phyloP scores from a whole-genome alignment of 805 yeast genomes.

The Saturnispora diversa region DNA sequence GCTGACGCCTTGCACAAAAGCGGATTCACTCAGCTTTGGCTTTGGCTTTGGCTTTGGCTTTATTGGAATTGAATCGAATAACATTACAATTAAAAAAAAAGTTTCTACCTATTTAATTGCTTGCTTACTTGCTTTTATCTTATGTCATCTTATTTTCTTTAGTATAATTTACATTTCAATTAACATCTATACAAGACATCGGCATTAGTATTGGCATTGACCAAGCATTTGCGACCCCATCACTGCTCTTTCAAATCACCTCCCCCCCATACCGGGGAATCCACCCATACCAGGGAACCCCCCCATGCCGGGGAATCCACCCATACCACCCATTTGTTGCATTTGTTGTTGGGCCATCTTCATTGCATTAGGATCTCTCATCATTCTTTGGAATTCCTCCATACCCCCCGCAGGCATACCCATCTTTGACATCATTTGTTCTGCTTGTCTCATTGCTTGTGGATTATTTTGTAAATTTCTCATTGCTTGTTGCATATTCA shows the following conservation, averaged over 20 bases:
- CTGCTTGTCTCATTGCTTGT: conserved; percentile 9
- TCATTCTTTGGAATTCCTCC: conserved; percentile 11
- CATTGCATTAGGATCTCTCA: conserved; percentile 20
- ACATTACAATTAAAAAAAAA: too few relatives aligned
- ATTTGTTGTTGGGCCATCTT: conserved; percentile 45
- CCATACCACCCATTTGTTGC: conserved; percentile 49
- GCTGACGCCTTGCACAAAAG: too few relatives aligned
- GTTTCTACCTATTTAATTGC: too few relatives aligned
- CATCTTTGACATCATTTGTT: conserved; percentile 11
- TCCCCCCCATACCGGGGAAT: conserved; percentile 9
- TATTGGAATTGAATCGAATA: too few relatives aligned
- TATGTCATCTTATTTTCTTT: neutral
- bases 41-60: too few relatives aligned
- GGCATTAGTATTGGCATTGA: too few relatives aligned
- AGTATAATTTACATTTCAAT: neutral
- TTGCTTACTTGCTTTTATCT: too few relatives aligned
- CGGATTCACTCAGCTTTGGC: too few relatives aligned
- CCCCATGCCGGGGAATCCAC: conserved; percentile 58
- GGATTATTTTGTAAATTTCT: conserved; percentile 10
- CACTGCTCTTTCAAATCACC: neutral
- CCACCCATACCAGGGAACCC: conserved; percentile 21
- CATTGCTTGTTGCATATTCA: conserved; percentile 12
- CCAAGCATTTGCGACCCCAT: conserved; percentile 1
- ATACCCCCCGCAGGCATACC: conserved; percentile 10
- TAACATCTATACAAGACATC: too few relatives aligned